These are phyloP conservation scores for Candolleomyces eurysporus DNA, from an alignment of 768 basidiomycete species.

Conservation along the genomic window DNA sequence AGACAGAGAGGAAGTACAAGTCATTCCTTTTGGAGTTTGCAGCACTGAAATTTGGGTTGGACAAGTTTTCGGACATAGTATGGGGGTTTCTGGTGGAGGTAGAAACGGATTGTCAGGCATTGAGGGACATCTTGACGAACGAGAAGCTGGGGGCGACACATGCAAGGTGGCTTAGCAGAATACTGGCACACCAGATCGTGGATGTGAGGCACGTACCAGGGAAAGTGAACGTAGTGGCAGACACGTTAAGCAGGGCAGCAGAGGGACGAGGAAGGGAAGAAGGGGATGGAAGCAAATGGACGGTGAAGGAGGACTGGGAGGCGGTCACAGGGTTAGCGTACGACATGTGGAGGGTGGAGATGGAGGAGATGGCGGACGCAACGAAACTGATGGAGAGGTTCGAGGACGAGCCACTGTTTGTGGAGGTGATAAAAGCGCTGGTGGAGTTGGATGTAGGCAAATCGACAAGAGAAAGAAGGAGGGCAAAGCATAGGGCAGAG, in stretches of 20 bases:
- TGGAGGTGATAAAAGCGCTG: conserved; percentile 21
- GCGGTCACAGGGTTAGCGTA: conserved; percentile 12
- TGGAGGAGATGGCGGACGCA: neutral
- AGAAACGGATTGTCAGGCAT: conserved; percentile 35
- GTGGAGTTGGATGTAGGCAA: conserved; percentile 16
- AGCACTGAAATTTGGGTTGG: conserved; percentile 31
- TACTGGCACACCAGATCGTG: conserved; percentile 23
- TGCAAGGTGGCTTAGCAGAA: conserved; percentile 31
- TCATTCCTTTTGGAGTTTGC: conserved; percentile 30
- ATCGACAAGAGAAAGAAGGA: conserved; percentile 11
- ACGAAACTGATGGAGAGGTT: conserved; percentile 15
- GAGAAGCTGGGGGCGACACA: conserved; percentile 27
- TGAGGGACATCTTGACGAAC: conserved; percentile 26
- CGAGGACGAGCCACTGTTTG: conserved; percentile 19
- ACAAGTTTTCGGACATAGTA: conserved; percentile 29
- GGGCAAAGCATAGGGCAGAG: conserved; percentile 21
- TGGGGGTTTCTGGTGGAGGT: conserved; percentile 30
- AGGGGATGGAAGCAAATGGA: conserved; percentile 29
- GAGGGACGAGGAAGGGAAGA: conserved; percentile 12
- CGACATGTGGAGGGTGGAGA: conserved; percentile 14
- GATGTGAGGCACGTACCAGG: conserved; percentile 21
- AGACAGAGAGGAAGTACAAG: conserved; percentile 25
- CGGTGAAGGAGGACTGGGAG: conserved; percentile 28
- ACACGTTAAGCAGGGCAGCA: conserved; percentile 25
- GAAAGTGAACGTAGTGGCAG: conserved; percentile 18